Conservation (phyloP, 176 grass and related monocot genomes). For the Canna indica region DNA sequence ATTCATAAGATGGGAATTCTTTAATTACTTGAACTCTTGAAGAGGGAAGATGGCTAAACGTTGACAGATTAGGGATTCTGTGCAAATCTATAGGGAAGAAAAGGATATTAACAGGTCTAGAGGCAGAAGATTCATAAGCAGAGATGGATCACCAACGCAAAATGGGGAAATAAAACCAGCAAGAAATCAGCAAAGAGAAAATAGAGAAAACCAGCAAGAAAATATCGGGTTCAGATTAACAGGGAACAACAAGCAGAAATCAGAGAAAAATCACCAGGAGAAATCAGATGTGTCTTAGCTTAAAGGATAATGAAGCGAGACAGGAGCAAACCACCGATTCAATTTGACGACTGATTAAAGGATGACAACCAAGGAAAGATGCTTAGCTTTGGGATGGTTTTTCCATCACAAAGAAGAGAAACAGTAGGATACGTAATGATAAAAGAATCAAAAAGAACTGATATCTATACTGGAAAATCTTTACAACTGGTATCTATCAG, state of each 20-base stretch:
- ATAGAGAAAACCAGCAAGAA: neutral
- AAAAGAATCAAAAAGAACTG: too few species aligned
- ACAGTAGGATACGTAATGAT: too few species aligned
- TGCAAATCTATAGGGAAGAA: neutral
- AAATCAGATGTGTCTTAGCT: neutral
- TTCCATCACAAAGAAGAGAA: neutral
- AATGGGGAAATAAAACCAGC: neutral
- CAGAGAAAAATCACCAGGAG: neutral
- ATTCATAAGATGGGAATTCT: too few species aligned
- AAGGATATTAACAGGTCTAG: neutral
- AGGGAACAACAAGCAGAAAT: neutral
- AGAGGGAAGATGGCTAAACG: neutral
- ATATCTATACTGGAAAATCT: too few species aligned
- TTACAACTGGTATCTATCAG: too few species aligned
- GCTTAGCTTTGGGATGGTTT: constrained; percentile 6
- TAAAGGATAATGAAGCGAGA: neutral
- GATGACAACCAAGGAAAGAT: neutral
- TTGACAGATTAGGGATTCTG: neutral
- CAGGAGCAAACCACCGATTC: neutral
- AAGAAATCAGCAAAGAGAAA: neutral
- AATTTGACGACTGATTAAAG: neutral
- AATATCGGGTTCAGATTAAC: neutral
- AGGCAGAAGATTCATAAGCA: neutral
- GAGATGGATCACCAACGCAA: neutral
- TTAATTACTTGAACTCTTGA: neutral